Percentiles rank a stretch among this genome's conserved stretches.
Conservation (phyloP, 2,329 filamentous ascomycete species). For the Aspergillus novoparasiticus region DNA sequence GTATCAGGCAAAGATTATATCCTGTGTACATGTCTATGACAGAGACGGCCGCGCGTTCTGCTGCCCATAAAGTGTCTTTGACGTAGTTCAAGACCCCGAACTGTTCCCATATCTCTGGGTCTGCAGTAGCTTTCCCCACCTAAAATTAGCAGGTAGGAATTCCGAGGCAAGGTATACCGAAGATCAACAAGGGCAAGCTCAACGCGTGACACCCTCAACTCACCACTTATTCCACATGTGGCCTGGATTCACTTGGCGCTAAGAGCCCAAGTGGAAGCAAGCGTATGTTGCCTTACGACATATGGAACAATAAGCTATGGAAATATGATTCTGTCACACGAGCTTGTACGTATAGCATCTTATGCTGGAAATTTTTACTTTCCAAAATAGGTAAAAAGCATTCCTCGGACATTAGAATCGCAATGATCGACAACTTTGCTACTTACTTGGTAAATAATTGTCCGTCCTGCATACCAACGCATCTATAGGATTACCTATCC, state of each 20-base stretch:
- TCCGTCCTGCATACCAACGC: background rate
- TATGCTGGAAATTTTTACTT: background rate
- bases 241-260: background rate
- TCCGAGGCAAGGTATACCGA: background rate
- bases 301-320: background rate
- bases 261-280: background rate
- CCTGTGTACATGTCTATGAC: background rate
- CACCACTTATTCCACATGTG: background rate
- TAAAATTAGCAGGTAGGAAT: background rate
- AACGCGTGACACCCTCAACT: background rate
- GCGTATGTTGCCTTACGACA: background rate
- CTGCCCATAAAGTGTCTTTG: background rate
- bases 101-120: background rate
- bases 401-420: background rate
- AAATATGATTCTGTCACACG: background rate
- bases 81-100: background rate
- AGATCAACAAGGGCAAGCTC: slow-evolving; percentile 1
- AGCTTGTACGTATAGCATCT: background rate
- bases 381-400: background rate
- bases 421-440: background rate
- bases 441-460: background rate
- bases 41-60: background rate
- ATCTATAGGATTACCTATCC: background rate
- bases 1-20: background rate
- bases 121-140: background rate